Evolutionary conservation across 1,284 basidiomycete species (phyloP).

Genomic region (Gastroboletus turbinatus): DNA sequence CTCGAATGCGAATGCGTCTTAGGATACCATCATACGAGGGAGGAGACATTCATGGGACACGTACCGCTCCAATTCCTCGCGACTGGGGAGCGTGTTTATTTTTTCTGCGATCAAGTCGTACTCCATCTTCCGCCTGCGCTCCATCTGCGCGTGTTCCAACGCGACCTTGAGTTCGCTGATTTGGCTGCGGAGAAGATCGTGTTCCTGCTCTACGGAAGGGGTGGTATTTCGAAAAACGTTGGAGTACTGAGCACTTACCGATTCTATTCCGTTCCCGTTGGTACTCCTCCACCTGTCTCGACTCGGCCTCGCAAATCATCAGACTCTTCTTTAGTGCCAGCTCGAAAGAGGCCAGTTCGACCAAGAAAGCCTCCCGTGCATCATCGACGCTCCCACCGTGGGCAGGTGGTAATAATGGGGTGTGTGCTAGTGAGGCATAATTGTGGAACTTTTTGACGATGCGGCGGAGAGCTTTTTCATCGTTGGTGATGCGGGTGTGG

Average conservation of each 20-base stretch:
- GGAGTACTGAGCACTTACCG: slow-evolving; percentile 45
- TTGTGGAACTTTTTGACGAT: slow-evolving; percentile 77
- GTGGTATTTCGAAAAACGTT: background rate
- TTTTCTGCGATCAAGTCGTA: slow-evolving; percentile 81
- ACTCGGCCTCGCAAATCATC: slow-evolving; percentile 81
- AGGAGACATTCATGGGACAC: slow-evolving; percentile 25
- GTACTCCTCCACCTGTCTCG: slow-evolving; percentile 78
- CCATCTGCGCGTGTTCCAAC: slow-evolving; percentile 73
- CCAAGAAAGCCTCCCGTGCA: slow-evolving; percentile 71
- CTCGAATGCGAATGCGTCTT: slow-evolving; percentile 37
- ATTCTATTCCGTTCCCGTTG: slow-evolving; percentile 66
- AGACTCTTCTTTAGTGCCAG: slow-evolving; percentile 69
- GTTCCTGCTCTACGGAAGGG: slow-evolving; percentile 57
- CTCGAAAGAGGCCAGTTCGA: slow-evolving; percentile 74
- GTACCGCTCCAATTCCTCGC: slow-evolving; percentile 72
- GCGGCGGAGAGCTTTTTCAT: slow-evolving; percentile 68
- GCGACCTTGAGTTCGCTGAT: slow-evolving; percentile 73
- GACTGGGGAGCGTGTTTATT: slow-evolving; percentile 71
- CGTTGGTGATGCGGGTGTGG: slow-evolving; percentile 73
- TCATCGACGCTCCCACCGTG: slow-evolving; percentile 52
- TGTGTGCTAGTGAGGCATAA: slow-evolving; percentile 59
- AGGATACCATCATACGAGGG: background rate
- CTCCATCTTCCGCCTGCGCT: slow-evolving; percentile 74
- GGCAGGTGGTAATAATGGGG: slow-evolving; percentile 42
- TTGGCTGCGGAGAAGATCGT: slow-evolving; percentile 59